Conservation (phyloP, 1,139 yeast genomes). For the Komagataea norvegica region DNA sequence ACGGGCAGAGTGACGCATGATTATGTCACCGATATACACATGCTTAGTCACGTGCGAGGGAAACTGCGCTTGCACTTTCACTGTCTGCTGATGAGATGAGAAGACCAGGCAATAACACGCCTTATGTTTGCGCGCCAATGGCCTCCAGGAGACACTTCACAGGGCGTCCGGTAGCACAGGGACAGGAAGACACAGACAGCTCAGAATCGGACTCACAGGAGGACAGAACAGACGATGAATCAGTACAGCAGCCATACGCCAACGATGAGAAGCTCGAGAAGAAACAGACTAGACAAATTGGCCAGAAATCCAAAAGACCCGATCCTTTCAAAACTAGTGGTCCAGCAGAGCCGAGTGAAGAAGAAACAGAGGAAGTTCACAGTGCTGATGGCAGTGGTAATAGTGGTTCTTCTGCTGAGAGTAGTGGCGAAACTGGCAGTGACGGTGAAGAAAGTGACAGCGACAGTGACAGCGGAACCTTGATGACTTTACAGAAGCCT, state of each 20-base stretch:
- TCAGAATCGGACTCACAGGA: conserved; percentile 3
- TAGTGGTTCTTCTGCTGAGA: conserved; percentile 8
- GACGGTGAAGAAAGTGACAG: conserved; percentile 8
- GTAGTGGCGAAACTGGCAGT: conserved; percentile 7
- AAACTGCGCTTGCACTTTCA: too few species aligned
- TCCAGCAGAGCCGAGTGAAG: conserved; percentile 10
- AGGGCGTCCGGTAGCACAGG: conserved; percentile 14
- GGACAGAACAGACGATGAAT: conserved; percentile 10
- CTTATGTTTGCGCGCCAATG: conserved; percentile 6
- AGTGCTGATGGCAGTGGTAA: conserved; percentile 6
- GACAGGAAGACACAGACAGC: conserved; percentile 1
- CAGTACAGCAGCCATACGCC: background rate
- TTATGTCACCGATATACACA: too few species aligned
- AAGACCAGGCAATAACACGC: background rate
- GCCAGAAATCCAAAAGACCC: conserved; percentile 6
- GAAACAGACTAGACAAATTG: background rate
- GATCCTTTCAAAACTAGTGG: conserved; percentile 1
- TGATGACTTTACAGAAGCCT: conserved; percentile 17
- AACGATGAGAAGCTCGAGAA: background rate
- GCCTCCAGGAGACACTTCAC: conserved; percentile 21
- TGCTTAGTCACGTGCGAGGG: too few species aligned
- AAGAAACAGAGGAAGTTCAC: conserved; percentile 10
- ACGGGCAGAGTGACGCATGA: too few species aligned
- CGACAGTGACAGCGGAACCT: conserved; percentile 7
- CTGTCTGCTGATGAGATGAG: too few species aligned